A percentile compares a stretch with the other conserved stretches of the same genome.
These are phyloP conservation scores for Anthracocystis walkeri DNA, from an alignment of 1,284 basidiomycete genomes.

Conservation along the genomic window DNA sequence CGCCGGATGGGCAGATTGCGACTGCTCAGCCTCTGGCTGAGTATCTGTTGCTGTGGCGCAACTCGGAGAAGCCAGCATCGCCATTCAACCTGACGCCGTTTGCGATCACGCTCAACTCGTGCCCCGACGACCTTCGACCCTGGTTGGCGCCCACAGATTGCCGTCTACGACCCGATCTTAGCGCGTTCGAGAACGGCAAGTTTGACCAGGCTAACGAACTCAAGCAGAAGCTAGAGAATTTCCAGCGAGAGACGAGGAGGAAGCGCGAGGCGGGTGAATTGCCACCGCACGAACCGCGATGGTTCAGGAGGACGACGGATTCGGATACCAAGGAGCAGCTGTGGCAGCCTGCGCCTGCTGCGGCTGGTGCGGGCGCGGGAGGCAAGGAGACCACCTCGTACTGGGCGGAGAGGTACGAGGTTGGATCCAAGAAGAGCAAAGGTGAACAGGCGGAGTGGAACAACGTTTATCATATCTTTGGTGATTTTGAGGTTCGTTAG, in stretches of 20 bases:
- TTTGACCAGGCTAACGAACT: conserved; percentile 90
- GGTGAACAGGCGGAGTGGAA: conserved; percentile 51
- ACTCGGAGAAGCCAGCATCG: conserved; percentile 76
- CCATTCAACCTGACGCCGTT: conserved; percentile 88
- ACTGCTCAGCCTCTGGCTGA: conserved; percentile 73
- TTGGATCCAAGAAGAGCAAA: conserved; percentile 37
- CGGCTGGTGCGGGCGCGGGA: conserved; percentile 3
- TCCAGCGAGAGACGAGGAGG: conserved; percentile 82
- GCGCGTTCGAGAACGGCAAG: conserved; percentile 90
- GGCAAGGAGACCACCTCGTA: conserved; percentile 49
- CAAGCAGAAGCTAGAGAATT: conserved; percentile 88
- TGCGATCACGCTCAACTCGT: conserved; percentile 87
- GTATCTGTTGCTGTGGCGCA: conserved; percentile 89
- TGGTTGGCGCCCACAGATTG: conserved; percentile 93
- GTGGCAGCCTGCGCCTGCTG: conserved; percentile 52
- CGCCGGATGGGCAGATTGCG: conserved; percentile 64
- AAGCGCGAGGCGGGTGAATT: conserved; percentile 82
- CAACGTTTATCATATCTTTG: conserved; percentile 58
- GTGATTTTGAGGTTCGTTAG: conserved; percentile 58
- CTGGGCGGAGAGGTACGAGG: conserved; percentile 55
- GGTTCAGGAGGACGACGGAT: conserved; percentile 67
- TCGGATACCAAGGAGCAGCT: conserved; percentile 59
- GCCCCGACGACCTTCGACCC: conserved; percentile 78
- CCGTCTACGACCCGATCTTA: conserved; percentile 89
- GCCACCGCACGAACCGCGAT: conserved; percentile 80